Conservation (phyloP, 768 basidiomycete species). For the Podaxis sp. region DNA sequence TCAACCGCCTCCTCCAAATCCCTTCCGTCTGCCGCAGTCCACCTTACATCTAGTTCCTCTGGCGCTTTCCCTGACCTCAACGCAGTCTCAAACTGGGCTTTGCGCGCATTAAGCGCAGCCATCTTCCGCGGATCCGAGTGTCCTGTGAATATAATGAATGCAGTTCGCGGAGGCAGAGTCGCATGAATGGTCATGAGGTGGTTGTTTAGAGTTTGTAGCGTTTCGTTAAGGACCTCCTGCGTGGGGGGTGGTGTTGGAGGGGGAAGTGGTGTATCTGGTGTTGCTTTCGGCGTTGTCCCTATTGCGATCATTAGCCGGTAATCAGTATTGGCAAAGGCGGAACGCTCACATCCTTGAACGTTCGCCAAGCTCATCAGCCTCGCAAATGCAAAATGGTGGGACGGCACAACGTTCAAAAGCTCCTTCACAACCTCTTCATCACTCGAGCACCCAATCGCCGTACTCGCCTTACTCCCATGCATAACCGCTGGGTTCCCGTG, state of each 20-base stretch:
- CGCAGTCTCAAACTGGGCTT: slow-evolving; percentile 69
- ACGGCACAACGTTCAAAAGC: slow-evolving; percentile 52
- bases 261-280: slow-evolving; percentile 33
- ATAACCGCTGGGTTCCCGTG: slow-evolving; percentile 81
- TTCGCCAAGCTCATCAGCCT: slow-evolving; percentile 84
- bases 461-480: slow-evolving; percentile 84
- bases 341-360: slow-evolving; percentile 70
- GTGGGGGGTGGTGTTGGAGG: slow-evolving; percentile 13
- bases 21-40: slow-evolving; percentile 77
- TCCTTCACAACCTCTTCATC: slow-evolving; percentile 83
- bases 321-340: slow-evolving; percentile 5
- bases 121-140: slow-evolving; percentile 86
- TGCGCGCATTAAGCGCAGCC: slow-evolving; percentile 68
- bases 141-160: slow-evolving; percentile 83
- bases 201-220: slow-evolving; percentile 55
- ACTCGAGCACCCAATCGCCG: slow-evolving; percentile 67
- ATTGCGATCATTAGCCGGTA: neutral
- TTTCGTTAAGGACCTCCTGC: slow-evolving; percentile 31
- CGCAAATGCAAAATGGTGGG: slow-evolving; percentile 83
- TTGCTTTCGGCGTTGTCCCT: slow-evolving; percentile 66
- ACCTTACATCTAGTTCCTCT: slow-evolving; percentile 61
- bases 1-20: slow-evolving; percentile 80
- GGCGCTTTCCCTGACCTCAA: slow-evolving; percentile 53
- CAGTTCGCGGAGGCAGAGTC: slow-evolving; percentile 75
- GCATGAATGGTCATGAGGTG: slow-evolving; percentile 64